These are phyloP conservation scores for Besnoitia besnoiti DNA, from an alignment of 169 alveolate species.

Conservation along the genomic window DNA sequence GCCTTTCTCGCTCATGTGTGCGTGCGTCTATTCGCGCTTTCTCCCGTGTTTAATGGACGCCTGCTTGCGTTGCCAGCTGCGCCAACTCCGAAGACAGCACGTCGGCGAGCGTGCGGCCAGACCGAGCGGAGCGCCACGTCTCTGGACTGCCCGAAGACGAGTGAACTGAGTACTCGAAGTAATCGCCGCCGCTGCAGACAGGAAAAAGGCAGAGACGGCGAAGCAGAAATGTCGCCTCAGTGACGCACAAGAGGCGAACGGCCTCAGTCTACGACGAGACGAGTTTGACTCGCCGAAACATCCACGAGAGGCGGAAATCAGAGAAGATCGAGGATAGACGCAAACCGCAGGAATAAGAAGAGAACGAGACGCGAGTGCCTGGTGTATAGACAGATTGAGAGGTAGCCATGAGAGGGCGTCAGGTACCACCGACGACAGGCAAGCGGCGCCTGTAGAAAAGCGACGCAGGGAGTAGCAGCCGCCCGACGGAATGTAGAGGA, in stretches of 20 bases:
- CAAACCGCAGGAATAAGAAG: neutral
- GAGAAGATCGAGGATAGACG: neutral
- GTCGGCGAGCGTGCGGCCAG: neutral
- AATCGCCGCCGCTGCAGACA: constrained; percentile 15
- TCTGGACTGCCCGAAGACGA: neutral
- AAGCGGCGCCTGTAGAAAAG: no score
- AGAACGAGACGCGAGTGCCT: no score
- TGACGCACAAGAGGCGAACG: no score
- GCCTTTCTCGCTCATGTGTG: neutral
- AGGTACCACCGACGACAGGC: no score
- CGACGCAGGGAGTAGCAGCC: no score
- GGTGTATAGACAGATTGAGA: no score
- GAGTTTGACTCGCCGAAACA: neutral
- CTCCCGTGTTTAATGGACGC: neutral
- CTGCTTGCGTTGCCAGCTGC: neutral
- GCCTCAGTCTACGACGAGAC: no score
- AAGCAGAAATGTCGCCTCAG: neutral
- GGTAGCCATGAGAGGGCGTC: no score
- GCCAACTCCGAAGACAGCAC: neutral
- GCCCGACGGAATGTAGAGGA: no score
- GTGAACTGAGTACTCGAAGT: neutral
- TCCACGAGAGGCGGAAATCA: neutral
- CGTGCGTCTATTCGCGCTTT: neutral
- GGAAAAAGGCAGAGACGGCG: neutral
- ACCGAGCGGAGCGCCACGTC: neutral